Evolutionary conservation across 495 filamentous ascomycete species (phyloP), one percentile per base, ranked within the genome.

Genomic region (Talaromyces thailandensis): DNA sequence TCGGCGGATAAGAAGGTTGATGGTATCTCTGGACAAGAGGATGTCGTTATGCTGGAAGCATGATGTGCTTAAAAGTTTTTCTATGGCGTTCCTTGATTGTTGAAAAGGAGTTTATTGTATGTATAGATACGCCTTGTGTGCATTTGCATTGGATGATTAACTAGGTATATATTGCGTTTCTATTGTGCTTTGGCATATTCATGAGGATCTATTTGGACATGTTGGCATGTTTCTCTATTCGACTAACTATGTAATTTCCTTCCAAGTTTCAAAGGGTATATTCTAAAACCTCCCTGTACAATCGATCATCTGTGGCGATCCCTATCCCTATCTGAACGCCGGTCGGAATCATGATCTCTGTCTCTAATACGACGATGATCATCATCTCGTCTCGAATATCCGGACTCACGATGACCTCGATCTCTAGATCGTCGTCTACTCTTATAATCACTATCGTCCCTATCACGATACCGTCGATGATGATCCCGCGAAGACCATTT

Each of bases 1-100:
- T 50, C 48, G 24, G 68, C 62, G 48, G 56, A 63, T n/a, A 62
- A 60, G 48, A 53, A 50, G 8, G 65, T 66, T 59, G 75, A 65
- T 5, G 68, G 71, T 4, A 62, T 62, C n/a, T 63, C 67, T 45
- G 73, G 77, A 51, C 70, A 78, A 62, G 73, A 79, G 68, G 77
- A 80, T 66, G 71, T 79, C 43, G 67, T 76, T 60, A 80, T 80
- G 76, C 65, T 77, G 58, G 76, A 71, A 29, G 71, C 64, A 65
- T 80, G 68, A 63, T 60, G 56, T 43, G 48, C 37, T 3, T 4
- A 51, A 32, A 57, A 63, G 43, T 37, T 65, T 58, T 52, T 51
- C 58, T 67, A 56, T 61, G 67, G 32, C 31, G 43, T 61, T 64
- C 31, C 32, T 61, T 73, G 69, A 40, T 62, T 60, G 48, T 37